A percentile compares a stretch with the other conserved stretches of the same genome.
Conservation (phyloP, 2,329 filamentous ascomycete genomes). For the Botrytis medusae region DNA sequence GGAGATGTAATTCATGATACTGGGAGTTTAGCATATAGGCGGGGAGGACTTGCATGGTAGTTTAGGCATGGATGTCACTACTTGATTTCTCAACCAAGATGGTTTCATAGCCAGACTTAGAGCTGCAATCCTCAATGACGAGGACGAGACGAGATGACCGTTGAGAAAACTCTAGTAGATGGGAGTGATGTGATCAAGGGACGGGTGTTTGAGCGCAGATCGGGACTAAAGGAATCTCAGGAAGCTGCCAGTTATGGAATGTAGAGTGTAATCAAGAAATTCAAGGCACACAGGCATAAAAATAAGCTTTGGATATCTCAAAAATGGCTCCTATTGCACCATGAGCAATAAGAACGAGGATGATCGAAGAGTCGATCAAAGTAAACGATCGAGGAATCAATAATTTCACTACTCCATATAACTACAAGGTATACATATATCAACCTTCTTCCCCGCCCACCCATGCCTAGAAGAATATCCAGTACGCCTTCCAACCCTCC, state of each 20-base stretch:
- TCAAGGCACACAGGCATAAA: background rate
- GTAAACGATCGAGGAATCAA: background rate
- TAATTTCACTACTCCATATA: conserved; percentile 8
- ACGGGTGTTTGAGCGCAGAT: background rate
- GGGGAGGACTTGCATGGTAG: background rate
- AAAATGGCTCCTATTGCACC: background rate
- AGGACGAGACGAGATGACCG: background rate
- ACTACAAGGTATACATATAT: conserved; percentile 19
- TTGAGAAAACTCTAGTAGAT: background rate
- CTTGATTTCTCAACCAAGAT: background rate
- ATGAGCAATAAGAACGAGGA: background rate
- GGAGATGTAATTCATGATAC: background rate
- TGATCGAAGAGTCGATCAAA: background rate
- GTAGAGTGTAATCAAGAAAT: too few species aligned
- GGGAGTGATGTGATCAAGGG: background rate
- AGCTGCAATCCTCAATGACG: background rate
- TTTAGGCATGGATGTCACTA: background rate
- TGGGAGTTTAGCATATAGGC: background rate
- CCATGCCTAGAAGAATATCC: conserved; percentile 14
- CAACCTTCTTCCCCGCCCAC: background rate
- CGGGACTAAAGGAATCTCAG: background rate
- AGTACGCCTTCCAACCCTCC: conserved; percentile 11
- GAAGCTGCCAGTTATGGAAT: background rate
- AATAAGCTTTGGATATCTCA: background rate
- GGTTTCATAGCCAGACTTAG: background rate